phyloP scores from a whole-genome alignment of 2,329 filamentous ascomycete species.

The Annulohypoxylon truncatum region DNA sequence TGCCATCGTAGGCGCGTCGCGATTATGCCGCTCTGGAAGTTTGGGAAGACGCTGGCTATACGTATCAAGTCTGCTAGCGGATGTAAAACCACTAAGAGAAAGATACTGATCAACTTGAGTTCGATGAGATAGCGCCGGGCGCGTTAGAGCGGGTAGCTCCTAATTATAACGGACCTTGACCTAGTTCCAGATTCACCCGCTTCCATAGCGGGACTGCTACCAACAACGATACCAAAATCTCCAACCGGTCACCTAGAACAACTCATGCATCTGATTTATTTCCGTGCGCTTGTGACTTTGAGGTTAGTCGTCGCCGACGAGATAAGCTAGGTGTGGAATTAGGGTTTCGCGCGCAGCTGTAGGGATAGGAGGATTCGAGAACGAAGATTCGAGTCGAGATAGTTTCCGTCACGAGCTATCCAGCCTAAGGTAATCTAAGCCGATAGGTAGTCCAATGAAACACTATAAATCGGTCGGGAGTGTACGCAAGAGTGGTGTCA shows the following conservation, averaged over 20 bases:
- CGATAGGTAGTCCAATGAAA: conserved; percentile 23
- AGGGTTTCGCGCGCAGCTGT: conserved; percentile 5
- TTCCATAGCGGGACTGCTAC: conserved; percentile 53
- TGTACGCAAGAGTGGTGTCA: conserved; percentile 42
- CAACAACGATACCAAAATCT: conserved; percentile 50
- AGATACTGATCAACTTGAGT: conserved; percentile 44
- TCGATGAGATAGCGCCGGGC: conserved; percentile 29
- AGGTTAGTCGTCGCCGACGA: conserved; percentile 28
- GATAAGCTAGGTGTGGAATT: conserved; percentile 13
- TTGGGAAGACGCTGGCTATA: conserved; percentile 46
- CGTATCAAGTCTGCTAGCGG: conserved; percentile 47
- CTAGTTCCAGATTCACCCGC: conserved; percentile 52
- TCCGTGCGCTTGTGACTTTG: conserved; percentile 30
- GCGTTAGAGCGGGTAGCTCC: conserved; percentile 41
- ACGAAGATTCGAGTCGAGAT: conserved; percentile 31
- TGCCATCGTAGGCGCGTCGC: conserved; percentile 49
- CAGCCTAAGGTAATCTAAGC: conserved; percentile 30
- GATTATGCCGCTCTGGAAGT: conserved; percentile 41
- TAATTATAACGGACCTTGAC: conserved; percentile 51
- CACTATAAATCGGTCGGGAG: conserved; percentile 14
- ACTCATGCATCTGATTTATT: conserved; percentile 51
- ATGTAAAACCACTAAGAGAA: conserved; percentile 48
- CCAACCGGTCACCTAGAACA: conserved; percentile 48
- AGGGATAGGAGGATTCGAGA: conserved; percentile 9
- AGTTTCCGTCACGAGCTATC: conserved; percentile 35